Evolutionary conservation across 192 early-diverging fungal species (phyloP).

Genomic region (Mortierella alpina): DNA sequence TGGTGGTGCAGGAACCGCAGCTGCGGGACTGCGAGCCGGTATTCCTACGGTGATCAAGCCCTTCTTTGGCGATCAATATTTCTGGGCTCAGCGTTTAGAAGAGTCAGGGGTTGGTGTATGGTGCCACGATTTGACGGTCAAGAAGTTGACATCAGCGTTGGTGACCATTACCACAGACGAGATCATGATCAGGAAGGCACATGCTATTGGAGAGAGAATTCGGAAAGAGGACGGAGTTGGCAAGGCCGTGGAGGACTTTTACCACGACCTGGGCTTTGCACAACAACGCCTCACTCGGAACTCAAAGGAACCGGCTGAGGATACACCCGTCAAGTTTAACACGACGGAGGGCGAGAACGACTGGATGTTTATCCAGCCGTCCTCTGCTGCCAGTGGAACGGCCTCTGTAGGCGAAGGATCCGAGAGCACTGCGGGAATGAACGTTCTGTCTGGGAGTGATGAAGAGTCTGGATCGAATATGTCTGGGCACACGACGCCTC

Average conservation of each 20-base stretch:
- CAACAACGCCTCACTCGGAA: slow-evolving; percentile 47
- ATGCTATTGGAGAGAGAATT: slow-evolving; percentile 64
- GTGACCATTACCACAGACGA: slow-evolving; percentile 64
- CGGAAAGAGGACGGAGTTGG: slow-evolving; percentile 68
- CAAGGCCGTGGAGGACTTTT: slow-evolving; percentile 69
- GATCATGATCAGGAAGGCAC: slow-evolving; percentile 63
- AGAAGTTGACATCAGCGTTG: slow-evolving; percentile 63
- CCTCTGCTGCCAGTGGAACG: slow-evolving; percentile 22
- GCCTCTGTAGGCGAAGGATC: slow-evolving; percentile 30
- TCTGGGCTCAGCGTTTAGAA: slow-evolving; percentile 77
- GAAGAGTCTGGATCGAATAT: slow-evolving; percentile 20
- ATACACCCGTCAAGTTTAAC: slow-evolving; percentile 33
- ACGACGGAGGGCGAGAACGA: slow-evolving; percentile 35
- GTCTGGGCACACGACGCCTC: slow-evolving; percentile 13
- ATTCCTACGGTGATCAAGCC: slow-evolving; percentile 78
- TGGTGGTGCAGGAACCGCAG: slow-evolving; percentile 81
- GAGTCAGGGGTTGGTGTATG: slow-evolving; percentile 72
- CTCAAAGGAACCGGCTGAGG: slow-evolving; percentile 41
- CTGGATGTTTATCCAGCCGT: slow-evolving; percentile 38
- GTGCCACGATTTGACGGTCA: slow-evolving; percentile 66
- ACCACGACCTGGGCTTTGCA: slow-evolving; percentile 69
- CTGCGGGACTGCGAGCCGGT: slow-evolving; percentile 79
- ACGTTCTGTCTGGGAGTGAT: slow-evolving; percentile 41
- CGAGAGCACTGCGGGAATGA: slow-evolving; percentile 32
- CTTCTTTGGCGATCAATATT: slow-evolving; percentile 76